Evolutionary conservation across 805 yeast genomes (phyloP).

Genomic region (Wickerhamiella azyma): DNA sequence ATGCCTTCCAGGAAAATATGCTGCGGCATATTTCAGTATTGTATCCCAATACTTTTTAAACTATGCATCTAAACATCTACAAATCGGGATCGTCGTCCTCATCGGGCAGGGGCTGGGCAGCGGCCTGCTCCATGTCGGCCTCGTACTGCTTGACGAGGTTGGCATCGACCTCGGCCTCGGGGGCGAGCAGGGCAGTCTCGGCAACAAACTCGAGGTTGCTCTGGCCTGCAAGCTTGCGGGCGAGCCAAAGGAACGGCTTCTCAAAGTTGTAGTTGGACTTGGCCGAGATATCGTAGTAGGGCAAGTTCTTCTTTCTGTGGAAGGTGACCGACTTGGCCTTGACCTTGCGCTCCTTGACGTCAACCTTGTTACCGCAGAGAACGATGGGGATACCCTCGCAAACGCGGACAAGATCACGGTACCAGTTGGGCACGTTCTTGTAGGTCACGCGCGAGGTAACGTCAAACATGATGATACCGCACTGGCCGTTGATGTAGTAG

Average conservation of each 20-base stretch:
- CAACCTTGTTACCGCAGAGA: constrained; percentile 98
- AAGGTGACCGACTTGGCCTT: constrained; percentile 99
- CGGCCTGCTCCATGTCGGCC: constrained; percentile 99
- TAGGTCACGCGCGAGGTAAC: constrained; percentile 98
- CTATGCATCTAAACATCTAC: constrained; percentile 33
- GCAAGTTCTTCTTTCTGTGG: constrained; percentile 99
- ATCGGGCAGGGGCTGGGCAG: constrained; percentile 98
- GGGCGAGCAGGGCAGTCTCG: constrained; percentile 98
- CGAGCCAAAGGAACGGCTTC: constrained; percentile 99
- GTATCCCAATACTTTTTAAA: too few relatives aligned
- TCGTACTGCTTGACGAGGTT: constrained; percentile 96
- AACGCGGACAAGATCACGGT: constrained; percentile 98
- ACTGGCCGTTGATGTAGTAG: constrained; percentile 97
- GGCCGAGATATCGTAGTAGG: constrained; percentile 98
- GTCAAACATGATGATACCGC: constrained; percentile 99
- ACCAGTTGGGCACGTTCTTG: constrained; percentile 99
- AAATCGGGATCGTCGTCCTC: constrained; percentile 96
- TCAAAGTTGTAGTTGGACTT: constrained; percentile 99
- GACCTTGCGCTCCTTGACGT: constrained; percentile 98
- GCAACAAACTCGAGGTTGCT: constrained; percentile 97
- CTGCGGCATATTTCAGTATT: too few relatives aligned
- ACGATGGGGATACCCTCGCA: constrained; percentile 99
- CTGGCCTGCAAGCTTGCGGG: constrained; percentile 97
- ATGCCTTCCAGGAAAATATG: background rate
- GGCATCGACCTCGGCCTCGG: constrained; percentile 95